Conservation (phyloP, 768 basidiomycete species). For the Pholiota microspora region DNA sequence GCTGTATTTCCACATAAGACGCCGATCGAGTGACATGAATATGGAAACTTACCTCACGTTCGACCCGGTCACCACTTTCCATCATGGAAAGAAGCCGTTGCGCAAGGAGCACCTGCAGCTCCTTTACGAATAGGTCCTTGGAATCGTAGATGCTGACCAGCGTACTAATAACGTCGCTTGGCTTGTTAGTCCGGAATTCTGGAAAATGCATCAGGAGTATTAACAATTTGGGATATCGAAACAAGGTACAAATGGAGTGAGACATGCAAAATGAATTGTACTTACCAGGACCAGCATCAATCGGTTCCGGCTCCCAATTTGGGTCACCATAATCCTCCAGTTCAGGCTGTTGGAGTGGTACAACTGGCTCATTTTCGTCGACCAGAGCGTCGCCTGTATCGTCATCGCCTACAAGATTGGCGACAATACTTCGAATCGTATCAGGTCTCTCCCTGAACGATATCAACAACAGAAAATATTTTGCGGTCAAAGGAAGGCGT, state of each 20-base stretch:
- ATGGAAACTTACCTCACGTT: constrained; percentile 49
- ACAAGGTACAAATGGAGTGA: not conserved
- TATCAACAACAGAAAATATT: not conserved
- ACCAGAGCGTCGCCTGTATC: constrained; percentile 78
- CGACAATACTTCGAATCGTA: constrained; percentile 87
- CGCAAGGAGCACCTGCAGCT: constrained; percentile 89
- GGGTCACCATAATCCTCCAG: constrained; percentile 89
- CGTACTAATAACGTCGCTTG: constrained; percentile 92
- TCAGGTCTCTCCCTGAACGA: constrained; percentile 73
- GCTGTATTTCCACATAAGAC: constrained; percentile 41
- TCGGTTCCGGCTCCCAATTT: constrained; percentile 94
- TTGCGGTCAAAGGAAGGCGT: not conserved
- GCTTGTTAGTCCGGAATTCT: constrained; percentile 92
- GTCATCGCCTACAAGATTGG: constrained; percentile 84
- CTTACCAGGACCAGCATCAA: constrained; percentile 92
- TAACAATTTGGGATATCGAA: not conserved
- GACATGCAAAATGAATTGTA: constrained; percentile 8
- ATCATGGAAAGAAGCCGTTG: constrained; percentile 78
- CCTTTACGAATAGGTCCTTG: constrained; percentile 93
- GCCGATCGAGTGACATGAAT: not conserved
- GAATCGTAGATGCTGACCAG: constrained; percentile 98
- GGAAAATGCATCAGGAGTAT: not conserved
- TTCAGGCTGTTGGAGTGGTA: constrained; percentile 70
- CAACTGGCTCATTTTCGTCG: constrained; percentile 81
- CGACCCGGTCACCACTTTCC: constrained; percentile 81